Evolutionary conservation across 2,329 filamentous ascomycete species (phyloP), one percentile per base, ranked within the genome.

Genomic region (Apiospora phragmitis): DNA sequence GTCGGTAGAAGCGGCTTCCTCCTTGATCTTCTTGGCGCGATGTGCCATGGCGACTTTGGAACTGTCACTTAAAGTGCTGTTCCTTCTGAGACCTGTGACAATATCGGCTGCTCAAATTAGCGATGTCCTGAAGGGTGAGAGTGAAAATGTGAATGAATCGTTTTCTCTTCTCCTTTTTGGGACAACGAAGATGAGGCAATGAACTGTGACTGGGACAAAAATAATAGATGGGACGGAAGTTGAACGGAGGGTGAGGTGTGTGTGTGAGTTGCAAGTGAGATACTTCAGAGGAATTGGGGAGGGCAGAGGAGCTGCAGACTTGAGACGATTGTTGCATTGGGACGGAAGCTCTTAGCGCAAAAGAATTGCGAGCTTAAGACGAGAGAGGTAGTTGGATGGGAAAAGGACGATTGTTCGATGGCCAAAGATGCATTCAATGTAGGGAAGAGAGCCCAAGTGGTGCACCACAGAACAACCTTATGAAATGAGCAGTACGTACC

Each of bases 1-100:
- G 51, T 79, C 82, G 3, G 80, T 79, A 1, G 80, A 78, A 1
- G 77, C 78, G 2, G 81, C 80, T 6, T 80, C 78, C 32, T 81
- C 80, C 67, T 80, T 81, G 3, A 72, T 71, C 68, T 78, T 79
- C 72, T 77, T 79, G 41, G 72, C 55, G 69, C 72, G 73, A 67
- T 73, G 75, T 47, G 69, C 29, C 26, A 74, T 74, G 59, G 70
- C 73, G 67, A 47, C 76, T 74, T 69, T 69, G 32, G 24, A 29
- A 59, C 74, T 75, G 12, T 70, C 71, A 59, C 47, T 35, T 11
- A 26, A 8, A 9, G 24, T 65, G 35, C 26, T 65, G 51, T 14
- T 26, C 5, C 32, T 51, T 21, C 45, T 38, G 24, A 68, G 8
- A 26, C 43, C 45, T 49, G 76, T 79, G 55, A 80, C 67, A 67